Evolutionary conservation across 129 eudicot genomes (phyloP).

Genomic region (Pittosporum tobira): DNA sequence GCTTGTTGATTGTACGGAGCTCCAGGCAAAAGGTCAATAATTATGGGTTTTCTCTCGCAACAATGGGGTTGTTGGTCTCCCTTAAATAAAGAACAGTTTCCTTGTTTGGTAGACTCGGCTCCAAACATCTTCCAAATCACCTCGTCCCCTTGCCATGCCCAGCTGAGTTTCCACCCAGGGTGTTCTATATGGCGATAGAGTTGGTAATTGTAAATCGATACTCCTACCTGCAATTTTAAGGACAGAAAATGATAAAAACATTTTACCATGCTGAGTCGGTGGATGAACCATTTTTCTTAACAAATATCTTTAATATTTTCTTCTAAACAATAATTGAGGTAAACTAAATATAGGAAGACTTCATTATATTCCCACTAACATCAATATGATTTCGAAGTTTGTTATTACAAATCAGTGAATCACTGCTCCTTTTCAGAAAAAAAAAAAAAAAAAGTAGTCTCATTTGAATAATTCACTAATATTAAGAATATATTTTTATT

Average conservation of each 20-base stretch:
- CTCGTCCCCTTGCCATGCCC: slow-evolving; percentile 29
- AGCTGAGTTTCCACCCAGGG: slow-evolving; percentile 46
- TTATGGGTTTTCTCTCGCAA: slow-evolving; percentile 56
- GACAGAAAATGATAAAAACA: background rate
- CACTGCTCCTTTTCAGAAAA: too few species aligned
- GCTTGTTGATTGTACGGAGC: slow-evolving; percentile 49
- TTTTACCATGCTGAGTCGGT: too few species aligned
- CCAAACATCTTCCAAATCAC: slow-evolving; percentile 61
- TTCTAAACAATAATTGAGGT: too few species aligned
- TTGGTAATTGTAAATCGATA: slow-evolving; percentile 37
- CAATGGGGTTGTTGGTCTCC: slow-evolving; percentile 49
- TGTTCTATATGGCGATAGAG: slow-evolving; percentile 34
- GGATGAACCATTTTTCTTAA: too few species aligned
- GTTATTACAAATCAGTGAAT: too few species aligned
- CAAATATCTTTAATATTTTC: too few species aligned
- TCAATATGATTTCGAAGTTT: too few species aligned
- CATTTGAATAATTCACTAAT: too few species aligned
- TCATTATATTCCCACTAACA: too few species aligned
- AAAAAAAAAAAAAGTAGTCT: too few species aligned
- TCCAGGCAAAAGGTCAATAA: slow-evolving; percentile 70
- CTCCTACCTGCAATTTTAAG: slow-evolving; percentile 14
- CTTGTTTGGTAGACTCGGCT: slow-evolving; percentile 81
- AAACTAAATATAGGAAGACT: too few species aligned
- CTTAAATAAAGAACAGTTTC: slow-evolving; percentile 37
- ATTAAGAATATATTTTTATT: too few species aligned